A percentile compares a stretch with the other conserved stretches of the same genome.
Conservation (phyloP, 805 yeast genomes). For the Nakazawaea laoshanensis region DNA sequence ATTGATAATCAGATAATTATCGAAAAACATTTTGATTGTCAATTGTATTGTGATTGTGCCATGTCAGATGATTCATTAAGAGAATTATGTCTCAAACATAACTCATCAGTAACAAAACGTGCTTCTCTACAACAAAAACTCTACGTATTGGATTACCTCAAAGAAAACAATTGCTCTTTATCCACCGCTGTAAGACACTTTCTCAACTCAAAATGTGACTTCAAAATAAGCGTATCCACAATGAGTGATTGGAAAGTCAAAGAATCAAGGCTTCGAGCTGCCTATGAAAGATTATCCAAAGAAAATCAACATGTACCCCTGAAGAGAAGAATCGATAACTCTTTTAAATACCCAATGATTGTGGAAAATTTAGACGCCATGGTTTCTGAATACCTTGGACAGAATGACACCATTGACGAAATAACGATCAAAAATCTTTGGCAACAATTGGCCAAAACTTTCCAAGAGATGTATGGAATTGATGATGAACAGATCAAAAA, state of each 20-base stretch:
- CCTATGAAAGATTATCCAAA: background rate
- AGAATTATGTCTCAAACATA: slow-evolving; percentile 5
- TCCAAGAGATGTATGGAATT: slow-evolving; percentile 2
- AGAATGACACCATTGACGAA: slow-evolving; percentile 2
- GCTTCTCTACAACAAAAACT: slow-evolving; percentile 10
- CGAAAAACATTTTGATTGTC: no score
- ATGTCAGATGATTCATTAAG: no score
- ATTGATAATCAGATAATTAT: no score
- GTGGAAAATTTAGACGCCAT: slow-evolving; percentile 5
- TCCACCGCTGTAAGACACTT: slow-evolving; percentile 8
- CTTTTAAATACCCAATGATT: slow-evolving; percentile 8
- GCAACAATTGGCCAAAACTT: slow-evolving; percentile 1
- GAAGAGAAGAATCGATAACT: background rate
- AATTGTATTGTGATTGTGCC: no score
- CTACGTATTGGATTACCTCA: slow-evolving; percentile 10
- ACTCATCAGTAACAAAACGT: slow-evolving; percentile 1
- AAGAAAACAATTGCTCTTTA: slow-evolving; percentile 2
- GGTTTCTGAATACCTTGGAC: background rate
- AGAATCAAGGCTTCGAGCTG: background rate
- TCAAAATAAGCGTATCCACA: slow-evolving; percentile 9
- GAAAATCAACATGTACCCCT: background rate
- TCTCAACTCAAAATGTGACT: slow-evolving; percentile 4
- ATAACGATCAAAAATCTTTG: slow-evolving; percentile 1
- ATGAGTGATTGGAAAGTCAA: slow-evolving; percentile 10
- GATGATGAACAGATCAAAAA: slow-evolving; percentile 2